Evolutionary conservation across 169 alveolate species (phyloP).

Genomic region (Cryptosporidium muris): DNA sequence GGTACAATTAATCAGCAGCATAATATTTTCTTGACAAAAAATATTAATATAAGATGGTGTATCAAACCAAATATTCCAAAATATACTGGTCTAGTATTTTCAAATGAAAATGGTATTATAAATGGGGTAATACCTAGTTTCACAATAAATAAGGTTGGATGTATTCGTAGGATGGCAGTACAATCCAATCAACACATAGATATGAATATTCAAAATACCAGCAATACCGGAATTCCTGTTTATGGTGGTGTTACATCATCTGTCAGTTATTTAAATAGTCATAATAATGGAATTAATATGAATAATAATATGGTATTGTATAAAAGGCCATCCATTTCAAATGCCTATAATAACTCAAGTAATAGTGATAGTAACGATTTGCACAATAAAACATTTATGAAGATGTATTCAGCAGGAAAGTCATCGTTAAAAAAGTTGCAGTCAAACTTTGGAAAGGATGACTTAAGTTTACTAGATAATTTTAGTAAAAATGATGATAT

Average conservation of each 20-base stretch:
- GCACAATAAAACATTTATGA: not conserved
- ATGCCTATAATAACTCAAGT: not conserved
- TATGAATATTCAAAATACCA: not conserved
- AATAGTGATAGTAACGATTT: not conserved
- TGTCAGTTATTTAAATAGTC: not conserved
- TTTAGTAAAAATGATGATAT: not conserved
- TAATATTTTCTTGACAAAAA: not conserved
- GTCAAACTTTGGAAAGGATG: not conserved
- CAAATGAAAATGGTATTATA: conserved; percentile 19
- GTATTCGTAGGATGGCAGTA: not conserved
- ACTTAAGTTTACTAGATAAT: not conserved
- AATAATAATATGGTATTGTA: not conserved
- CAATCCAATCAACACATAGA: not conserved
- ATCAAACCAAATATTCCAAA: conserved; percentile 37
- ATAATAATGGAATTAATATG: not conserved
- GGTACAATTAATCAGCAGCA: conserved; percentile 36
- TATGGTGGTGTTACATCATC: not conserved
- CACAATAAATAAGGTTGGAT: conserved; percentile 15
- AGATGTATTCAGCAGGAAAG: not conserved
- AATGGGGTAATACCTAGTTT: conserved; percentile 23
- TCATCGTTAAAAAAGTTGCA: not conserved
- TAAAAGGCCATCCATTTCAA: not conserved
- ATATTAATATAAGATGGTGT: conserved; percentile 25
- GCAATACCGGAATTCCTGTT: not conserved
- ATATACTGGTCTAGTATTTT: conserved; percentile 38